Percentiles rank a stretch among this genome's conserved stretches.
These are phyloP conservation scores for Haplosporangium sp. DNA, from an alignment of 371 early-diverging fungal genomes.

Conservation along the genomic window DNA sequence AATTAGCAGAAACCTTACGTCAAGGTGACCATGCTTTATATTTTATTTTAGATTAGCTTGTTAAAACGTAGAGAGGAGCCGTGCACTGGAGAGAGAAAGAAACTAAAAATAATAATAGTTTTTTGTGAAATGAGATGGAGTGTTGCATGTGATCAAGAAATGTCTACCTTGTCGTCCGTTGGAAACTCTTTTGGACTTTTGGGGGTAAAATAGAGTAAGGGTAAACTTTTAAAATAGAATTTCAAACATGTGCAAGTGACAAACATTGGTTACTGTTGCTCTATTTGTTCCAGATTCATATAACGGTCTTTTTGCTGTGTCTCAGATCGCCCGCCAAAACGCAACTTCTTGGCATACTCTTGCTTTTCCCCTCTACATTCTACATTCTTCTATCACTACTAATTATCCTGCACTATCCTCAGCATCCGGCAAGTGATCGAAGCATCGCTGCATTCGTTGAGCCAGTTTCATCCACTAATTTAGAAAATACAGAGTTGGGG, in stretches of 20 bases:
- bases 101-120: too few species aligned
- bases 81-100: background rate
- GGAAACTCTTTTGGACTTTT: slow-evolving; percentile 26
- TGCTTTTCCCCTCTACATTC: background rate
- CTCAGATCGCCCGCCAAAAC: background rate
- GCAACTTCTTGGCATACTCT: slow-evolving; percentile 4
- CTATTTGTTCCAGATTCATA: slow-evolving; percentile 4
- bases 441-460: slow-evolving; percentile 46
- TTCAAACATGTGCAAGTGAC: slow-evolving; percentile 2
- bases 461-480: slow-evolving; percentile 83
- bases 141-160: background rate
- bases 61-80: background rate
- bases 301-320: too few species aligned
- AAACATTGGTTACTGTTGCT: background rate
- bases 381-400: background rate
- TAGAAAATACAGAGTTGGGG: slow-evolving; percentile 74
- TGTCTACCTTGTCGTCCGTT: background rate
- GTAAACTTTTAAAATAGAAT: background rate
- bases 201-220: slow-evolving; percentile 2
- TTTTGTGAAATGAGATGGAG: too few species aligned
- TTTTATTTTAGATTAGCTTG: background rate
- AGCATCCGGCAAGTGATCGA: slow-evolving; percentile 46
- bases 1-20: slow-evolving; percentile 14
- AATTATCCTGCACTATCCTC: background rate
- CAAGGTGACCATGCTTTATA: slow-evolving; percentile 21